Evolutionary conservation across 2,329 filamentous ascomycete species (phyloP).

Genomic region (Zalaria sp.): DNA sequence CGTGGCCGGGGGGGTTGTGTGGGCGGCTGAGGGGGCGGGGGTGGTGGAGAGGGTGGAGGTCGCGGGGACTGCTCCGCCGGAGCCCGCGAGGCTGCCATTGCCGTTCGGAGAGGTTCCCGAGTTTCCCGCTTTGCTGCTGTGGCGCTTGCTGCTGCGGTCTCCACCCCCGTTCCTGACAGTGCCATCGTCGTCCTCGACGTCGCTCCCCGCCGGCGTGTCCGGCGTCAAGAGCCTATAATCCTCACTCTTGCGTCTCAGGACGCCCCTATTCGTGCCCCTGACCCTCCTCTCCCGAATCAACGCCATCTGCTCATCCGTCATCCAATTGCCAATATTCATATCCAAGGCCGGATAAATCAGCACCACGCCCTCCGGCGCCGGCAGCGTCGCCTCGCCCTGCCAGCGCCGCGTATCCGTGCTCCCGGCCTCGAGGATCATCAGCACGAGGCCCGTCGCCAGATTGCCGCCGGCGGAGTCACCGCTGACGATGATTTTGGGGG

Average conservation of each 20-base stretch:
- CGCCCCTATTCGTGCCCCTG: slow-evolving; percentile 61
- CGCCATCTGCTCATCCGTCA: slow-evolving; percentile 96
- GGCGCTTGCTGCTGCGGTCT: slow-evolving; percentile 1
- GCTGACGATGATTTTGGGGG: slow-evolving; percentile 56
- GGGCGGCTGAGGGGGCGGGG: slow-evolving; percentile 23
- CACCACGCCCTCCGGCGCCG: slow-evolving; percentile 72
- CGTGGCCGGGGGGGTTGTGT: slow-evolving; percentile 16
- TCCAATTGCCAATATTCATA: slow-evolving; percentile 98
- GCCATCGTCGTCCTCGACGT: slow-evolving; percentile 47
- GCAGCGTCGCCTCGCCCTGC: slow-evolving; percentile 38
- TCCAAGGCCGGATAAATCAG: slow-evolving; percentile 84
- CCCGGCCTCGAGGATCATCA: slow-evolving; percentile 68
- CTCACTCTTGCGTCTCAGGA: slow-evolving; percentile 75
- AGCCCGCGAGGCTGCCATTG: background rate
- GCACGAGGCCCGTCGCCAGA: slow-evolving; percentile 61
- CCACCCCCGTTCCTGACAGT: no score
- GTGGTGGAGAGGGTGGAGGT: background rate
- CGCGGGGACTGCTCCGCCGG: background rate
- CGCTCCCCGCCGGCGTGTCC: slow-evolving; percentile 68
- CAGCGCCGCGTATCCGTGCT: slow-evolving; percentile 36
- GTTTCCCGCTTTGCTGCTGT: background rate
- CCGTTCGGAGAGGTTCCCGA: slow-evolving; percentile 3
- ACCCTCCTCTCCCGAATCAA: slow-evolving; percentile 73
- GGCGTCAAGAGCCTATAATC: slow-evolving; percentile 73
- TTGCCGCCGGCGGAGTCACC: slow-evolving; percentile 78